Evolutionary conservation across 2,329 filamentous ascomycete genomes (phyloP).

Genomic region (Raffaelea albimanens): DNA sequence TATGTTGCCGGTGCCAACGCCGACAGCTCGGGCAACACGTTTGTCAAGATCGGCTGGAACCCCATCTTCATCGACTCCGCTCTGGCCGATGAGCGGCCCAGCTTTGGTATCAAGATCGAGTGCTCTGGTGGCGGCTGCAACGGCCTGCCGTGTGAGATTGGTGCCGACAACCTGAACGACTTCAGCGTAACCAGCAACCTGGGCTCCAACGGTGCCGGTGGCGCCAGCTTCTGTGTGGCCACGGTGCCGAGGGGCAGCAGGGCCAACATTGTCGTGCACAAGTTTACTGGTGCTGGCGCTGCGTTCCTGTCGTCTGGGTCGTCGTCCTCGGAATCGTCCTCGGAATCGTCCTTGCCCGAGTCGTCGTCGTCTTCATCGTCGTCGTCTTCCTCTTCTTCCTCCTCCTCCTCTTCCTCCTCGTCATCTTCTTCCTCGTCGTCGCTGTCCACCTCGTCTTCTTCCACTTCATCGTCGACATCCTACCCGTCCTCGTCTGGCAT

Average conservation of each 20-base stretch:
- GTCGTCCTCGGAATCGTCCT: slow-evolving; percentile 19
- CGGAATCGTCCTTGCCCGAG: slow-evolving; percentile 11
- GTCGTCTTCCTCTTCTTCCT: slow-evolving; percentile 8
- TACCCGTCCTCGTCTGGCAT: slow-evolving; percentile 7
- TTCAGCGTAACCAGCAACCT: slow-evolving; percentile 50
- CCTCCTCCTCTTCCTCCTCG: slow-evolving; percentile 11
- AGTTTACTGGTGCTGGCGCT: slow-evolving; percentile 24
- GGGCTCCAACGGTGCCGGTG: slow-evolving; percentile 52
- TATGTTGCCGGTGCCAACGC: slow-evolving; percentile 71
- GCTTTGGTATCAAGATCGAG: slow-evolving; percentile 60
- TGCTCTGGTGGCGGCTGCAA: slow-evolving; percentile 59
- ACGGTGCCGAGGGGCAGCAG: slow-evolving; percentile 58
- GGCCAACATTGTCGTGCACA: slow-evolving; percentile 58
- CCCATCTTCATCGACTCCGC: slow-evolving; percentile 56
- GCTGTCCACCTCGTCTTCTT: slow-evolving; percentile 15
- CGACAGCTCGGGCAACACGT: slow-evolving; percentile 54
- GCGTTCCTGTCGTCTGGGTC: slow-evolving; percentile 12
- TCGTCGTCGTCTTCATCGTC: slow-evolving; percentile 1
- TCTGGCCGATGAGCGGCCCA: slow-evolving; percentile 48
- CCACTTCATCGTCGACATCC: slow-evolving; percentile 19
- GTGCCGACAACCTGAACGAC: slow-evolving; percentile 45
- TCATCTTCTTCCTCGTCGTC: slow-evolving; percentile 19
- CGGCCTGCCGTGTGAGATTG: slow-evolving; percentile 65
- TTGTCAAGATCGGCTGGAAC: slow-evolving; percentile 69
- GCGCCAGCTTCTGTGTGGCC: slow-evolving; percentile 64